Conservation (phyloP, 306 rosid species). For the Cucumis melo region DNA sequence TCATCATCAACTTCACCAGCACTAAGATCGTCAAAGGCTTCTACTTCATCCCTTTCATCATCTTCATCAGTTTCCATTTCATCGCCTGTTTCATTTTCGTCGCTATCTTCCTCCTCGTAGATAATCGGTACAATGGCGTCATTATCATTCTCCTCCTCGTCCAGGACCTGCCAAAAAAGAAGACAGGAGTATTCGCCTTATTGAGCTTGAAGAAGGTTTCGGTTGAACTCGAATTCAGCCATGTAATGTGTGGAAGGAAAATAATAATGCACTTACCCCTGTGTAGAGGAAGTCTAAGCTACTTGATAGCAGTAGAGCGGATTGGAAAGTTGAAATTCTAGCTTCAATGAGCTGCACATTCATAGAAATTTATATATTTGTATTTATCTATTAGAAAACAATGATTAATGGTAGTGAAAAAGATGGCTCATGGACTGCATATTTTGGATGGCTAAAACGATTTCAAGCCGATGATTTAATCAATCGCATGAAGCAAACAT, state of each 20-base stretch:
- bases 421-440: neutral
- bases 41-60: constrained; percentile 16
- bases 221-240: neutral
- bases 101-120: constrained; percentile 53
- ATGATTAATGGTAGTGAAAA: neutral
- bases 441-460: neutral
- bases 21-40: constrained; percentile 24
- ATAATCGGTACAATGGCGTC: constrained; percentile 27
- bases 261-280: constrained; percentile 26
- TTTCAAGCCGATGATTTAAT: neutral
- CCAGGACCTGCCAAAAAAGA: constrained; percentile 30
- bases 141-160: constrained; percentile 33
- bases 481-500: neutral
- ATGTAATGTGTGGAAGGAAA: neutral
- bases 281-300: constrained; percentile 44
- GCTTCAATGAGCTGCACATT: constrained; percentile 56
- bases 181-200: neutral
- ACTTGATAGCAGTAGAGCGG: constrained; percentile 58
- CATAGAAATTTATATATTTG: neutral
- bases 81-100: constrained; percentile 39
- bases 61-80: constrained; percentile 60
- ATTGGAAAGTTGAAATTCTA: constrained; percentile 56
- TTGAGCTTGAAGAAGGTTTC: neutral
- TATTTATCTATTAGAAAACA: neutral
- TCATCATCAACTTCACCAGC: constrained; percentile 36